Evolutionary conservation across 2,329 filamentous ascomycete genomes (phyloP).

Genomic region (Colletotrichum musae): DNA sequence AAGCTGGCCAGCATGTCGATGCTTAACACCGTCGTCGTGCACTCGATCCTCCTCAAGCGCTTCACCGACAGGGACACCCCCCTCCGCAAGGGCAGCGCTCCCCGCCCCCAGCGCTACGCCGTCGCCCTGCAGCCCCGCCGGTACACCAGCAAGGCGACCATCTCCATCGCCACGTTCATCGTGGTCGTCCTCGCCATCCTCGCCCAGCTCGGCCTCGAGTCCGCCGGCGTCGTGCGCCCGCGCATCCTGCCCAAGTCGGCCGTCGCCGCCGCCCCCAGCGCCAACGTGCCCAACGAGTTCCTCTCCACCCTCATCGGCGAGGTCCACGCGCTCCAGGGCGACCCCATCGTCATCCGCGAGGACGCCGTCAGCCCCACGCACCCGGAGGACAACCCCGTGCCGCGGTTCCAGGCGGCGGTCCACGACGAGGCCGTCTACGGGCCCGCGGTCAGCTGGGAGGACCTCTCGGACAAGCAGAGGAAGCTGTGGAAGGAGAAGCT

Average conservation of each 20-base stretch:
- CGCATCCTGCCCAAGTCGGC: conserved; percentile 31
- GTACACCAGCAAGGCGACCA: conserved; percentile 65
- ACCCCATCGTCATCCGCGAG: conserved; percentile 57
- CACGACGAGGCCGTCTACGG: conserved; percentile 64
- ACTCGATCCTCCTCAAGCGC: conserved; percentile 79
- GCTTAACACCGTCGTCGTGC: conserved; percentile 83
- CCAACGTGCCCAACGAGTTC: conserved; percentile 48
- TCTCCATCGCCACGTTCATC: conserved; percentile 69
- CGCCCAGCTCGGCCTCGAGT: conserved; percentile 75
- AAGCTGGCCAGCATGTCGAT: conserved; percentile 88
- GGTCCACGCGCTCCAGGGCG: conserved; percentile 48
- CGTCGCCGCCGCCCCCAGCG: neutral
- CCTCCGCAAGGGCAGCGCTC: conserved; percentile 53
- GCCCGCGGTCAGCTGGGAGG: conserved; percentile 77
- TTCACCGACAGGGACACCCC: conserved; percentile 53
- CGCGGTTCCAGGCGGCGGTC: conserved; percentile 56
- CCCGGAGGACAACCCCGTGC: conserved; percentile 43
- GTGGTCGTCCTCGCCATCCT: conserved; percentile 74
- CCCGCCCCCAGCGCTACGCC: conserved; percentile 77
- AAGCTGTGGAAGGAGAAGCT: conserved; percentile 79
- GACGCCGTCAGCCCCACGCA: conserved; percentile 45
- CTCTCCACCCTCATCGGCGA: conserved; percentile 55
- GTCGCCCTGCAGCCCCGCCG: conserved; percentile 71
- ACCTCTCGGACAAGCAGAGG: conserved; percentile 75
- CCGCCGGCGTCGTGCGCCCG: conserved; percentile 70